Evolutionary conservation across 2,329 filamentous ascomycete species (phyloP), one percentile per base, ranked within the genome.

Genomic region (Alternaria postmessia): DNA sequence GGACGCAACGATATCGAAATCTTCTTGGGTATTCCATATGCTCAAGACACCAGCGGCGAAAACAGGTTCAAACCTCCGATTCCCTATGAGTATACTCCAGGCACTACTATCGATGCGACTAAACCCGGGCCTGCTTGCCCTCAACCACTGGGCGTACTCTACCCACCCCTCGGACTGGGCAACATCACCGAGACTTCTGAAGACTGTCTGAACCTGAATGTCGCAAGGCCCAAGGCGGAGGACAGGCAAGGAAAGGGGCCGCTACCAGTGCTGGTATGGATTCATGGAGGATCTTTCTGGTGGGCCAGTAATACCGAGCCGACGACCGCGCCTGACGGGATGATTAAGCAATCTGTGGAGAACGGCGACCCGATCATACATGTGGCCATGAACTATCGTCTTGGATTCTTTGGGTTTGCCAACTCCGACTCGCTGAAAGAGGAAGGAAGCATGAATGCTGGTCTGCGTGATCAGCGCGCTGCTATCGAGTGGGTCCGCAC

Each of bases 161-260:
- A 59, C 34, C 39, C 67, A 4, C 72, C 75, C 0, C 64, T 80
- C 26, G 75, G 70, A 3, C 54, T 74, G 6, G 65, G 58, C 32
- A 79, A 79, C 26, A 75, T 81, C 11, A 81, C 79, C 4, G 39
- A 69, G 26, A 66, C 67, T 1, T 77, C 75, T 1, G 87, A 89
- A 67, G 84, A 88, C 67, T 89, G 87, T 60, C 77, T 89, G 14
- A 86, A 86, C 32, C 68, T 89, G 47, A 89, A 89, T 63, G 81
- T 90, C 2, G 79, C 88, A 32, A 82, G 87, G 3, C 86, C 86
- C 0, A 76, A 81, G 1, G 80, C 81, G 7, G 42, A 46, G 7
- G 74, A 75, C 51, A 46, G 57, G 32, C 74, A 14, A 11, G 28
- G 48, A 38, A 80, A 34, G 67, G 78, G 16, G 9, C 57, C 53